These are phyloP conservation scores for Penicillium odoratum DNA, from an alignment of 495 filamentous ascomycete genomes.

Conservation along the genomic window DNA sequence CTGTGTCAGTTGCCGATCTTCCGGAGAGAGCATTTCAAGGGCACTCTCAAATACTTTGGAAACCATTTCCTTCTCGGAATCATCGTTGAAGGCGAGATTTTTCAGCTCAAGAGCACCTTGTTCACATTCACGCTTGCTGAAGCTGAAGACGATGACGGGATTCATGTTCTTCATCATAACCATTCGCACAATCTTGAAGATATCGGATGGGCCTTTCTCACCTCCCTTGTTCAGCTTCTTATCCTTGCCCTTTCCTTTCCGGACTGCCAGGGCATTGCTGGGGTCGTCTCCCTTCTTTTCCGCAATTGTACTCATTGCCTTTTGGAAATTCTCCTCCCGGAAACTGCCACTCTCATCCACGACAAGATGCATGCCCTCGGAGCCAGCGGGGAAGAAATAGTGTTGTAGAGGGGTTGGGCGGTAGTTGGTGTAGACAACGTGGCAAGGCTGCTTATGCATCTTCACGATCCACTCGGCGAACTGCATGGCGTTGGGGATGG, in stretches of 20 bases:
- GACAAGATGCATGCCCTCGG: slow-evolving; percentile 89
- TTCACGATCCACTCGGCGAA: slow-evolving; percentile 99
- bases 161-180: slow-evolving; percentile 96
- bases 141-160: slow-evolving; percentile 98
- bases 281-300: slow-evolving; percentile 85
- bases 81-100: slow-evolving; percentile 89
- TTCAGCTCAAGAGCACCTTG: slow-evolving; percentile 80
- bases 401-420: slow-evolving; percentile 93
- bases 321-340: slow-evolving; percentile 94
- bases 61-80: slow-evolving; percentile 95
- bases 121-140: slow-evolving; percentile 97
- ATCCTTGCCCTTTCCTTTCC: slow-evolving; percentile 84
- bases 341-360: slow-evolving; percentile 96
- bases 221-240: slow-evolving; percentile 89
- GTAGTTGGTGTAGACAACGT: slow-evolving; percentile 98
- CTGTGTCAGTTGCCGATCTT: slow-evolving; percentile 83
- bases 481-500: slow-evolving; percentile 99
- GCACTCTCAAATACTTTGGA: slow-evolving; percentile 90
- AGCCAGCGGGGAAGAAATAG: slow-evolving; percentile 94
- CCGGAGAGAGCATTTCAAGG: slow-evolving; percentile 83
- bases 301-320: slow-evolving; percentile 87
- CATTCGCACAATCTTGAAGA: slow-evolving; percentile 97
- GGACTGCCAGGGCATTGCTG: slow-evolving; percentile 70
- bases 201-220: slow-evolving; percentile 71
- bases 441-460: slow-evolving; percentile 93